Conservation (phyloP, 805 yeast species). For the Candida sithepensis region DNA sequence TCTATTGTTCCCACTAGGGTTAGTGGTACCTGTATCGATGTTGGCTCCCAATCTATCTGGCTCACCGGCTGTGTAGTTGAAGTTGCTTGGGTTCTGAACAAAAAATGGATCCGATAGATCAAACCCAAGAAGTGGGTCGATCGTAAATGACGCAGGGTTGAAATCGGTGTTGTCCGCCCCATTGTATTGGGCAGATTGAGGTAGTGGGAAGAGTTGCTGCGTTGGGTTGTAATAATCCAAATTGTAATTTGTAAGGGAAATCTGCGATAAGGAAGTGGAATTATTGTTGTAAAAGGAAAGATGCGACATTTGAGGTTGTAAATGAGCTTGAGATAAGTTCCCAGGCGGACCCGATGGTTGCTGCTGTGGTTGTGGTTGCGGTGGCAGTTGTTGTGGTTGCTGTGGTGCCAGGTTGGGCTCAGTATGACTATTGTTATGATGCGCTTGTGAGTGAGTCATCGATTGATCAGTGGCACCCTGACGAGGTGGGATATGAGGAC, state of each 20-base stretch:
- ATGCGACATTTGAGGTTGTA: not conserved
- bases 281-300: constrained; percentile 6
- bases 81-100: constrained; percentile 46
- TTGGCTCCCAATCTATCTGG: constrained; percentile 11
- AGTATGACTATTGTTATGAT: not conserved
- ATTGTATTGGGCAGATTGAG: constrained; percentile 8
- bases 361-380: constrained; percentile 1
- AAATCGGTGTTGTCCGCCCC: constrained; percentile 6
- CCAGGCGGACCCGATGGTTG: not conserved
- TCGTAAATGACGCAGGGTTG: constrained; percentile 12
- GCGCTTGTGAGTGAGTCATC: not conserved
- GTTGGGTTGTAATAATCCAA: constrained; percentile 22
- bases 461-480: not conserved
- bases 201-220: constrained; percentile 20
- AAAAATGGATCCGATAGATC: constrained; percentile 48
- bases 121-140: constrained; percentile 39
- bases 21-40: not conserved
- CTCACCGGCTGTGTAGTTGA: constrained; percentile 32
- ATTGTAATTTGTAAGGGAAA: constrained; percentile 18
- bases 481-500: not conserved
- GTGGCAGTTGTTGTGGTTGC: constrained; percentile 5
- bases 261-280: constrained; percentile 19
- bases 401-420: constrained; percentile 1
- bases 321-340: constrained; percentile 1
- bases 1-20: not conserved